phyloP scores from a whole-genome alignment of 768 basidiomycete genomes.

The Ephemerocybe angulata region DNA sequence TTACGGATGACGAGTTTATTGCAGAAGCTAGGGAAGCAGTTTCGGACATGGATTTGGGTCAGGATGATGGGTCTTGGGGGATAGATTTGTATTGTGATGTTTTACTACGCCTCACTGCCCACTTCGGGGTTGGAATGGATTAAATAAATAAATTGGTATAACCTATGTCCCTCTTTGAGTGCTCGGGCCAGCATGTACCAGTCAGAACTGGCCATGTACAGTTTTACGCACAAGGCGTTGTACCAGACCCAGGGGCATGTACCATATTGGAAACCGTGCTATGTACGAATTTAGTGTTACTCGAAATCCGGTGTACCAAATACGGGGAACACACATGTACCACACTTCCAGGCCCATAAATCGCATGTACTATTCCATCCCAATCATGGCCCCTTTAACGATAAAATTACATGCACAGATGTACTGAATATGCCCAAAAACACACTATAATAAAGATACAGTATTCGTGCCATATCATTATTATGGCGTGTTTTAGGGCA shows the following conservation, averaged over 20 bases:
- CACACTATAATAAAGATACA: background rate
- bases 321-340: too few relatives aligned
- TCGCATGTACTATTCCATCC: too few relatives aligned
- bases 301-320: too few relatives aligned
- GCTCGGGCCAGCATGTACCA: background rate
- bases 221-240: background rate
- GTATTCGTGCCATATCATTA: background rate
- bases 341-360: too few relatives aligned
- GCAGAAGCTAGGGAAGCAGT: conserved; percentile 1
- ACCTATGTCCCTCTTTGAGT: too few relatives aligned
- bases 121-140: background rate
- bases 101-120: conserved; percentile 8
- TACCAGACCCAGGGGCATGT: too few relatives aligned
- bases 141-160: background rate
- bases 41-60: conserved; percentile 12
- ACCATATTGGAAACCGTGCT: too few relatives aligned
- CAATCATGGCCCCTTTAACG: too few relatives aligned
- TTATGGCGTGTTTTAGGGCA: background rate
- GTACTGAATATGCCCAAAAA: background rate
- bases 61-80: conserved; percentile 20
- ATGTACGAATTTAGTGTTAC: too few relatives aligned
- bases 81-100: conserved; percentile 17
- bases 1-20: conserved; percentile 17
- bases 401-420: background rate
- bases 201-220: background rate